These are phyloP conservation scores for Telfairia occidentalis DNA, from an alignment of 331 rosid genomes.

Conservation along the genomic window DNA sequence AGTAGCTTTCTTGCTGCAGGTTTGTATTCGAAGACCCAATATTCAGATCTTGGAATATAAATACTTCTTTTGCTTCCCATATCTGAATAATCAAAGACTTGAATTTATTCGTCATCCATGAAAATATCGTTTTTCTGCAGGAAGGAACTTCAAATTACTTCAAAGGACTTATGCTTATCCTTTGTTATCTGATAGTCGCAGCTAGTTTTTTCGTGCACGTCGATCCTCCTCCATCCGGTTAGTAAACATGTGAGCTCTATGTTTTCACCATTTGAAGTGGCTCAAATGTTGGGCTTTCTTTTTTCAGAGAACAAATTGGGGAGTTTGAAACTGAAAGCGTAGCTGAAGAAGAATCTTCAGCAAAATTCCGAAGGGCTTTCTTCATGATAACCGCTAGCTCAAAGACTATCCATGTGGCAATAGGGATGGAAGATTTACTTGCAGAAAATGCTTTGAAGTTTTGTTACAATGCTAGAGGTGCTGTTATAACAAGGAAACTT, in stretches of 20 bases:
- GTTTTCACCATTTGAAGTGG: not conserved
- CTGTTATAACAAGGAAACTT: not conserved
- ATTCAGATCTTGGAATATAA: not conserved
- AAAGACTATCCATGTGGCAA: not conserved
- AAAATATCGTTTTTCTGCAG: constrained; percentile 26
- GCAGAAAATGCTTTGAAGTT: not conserved
- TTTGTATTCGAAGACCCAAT: constrained; percentile 19
- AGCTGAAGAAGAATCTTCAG: not conserved
- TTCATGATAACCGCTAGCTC: not conserved
- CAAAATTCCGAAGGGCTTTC: not conserved
- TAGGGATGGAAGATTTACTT: not conserved
- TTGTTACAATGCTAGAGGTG: not conserved
- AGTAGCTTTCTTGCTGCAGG: constrained; percentile 77
- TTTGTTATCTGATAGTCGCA: constrained; percentile 72
- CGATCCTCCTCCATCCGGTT: constrained; percentile 31
- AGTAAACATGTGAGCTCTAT: not conserved
- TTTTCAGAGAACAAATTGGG: not conserved
- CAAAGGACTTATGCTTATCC: constrained; percentile 69
- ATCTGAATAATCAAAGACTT: not conserved
- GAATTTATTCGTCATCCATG: not conserved
- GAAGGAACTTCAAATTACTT: constrained; percentile 74
- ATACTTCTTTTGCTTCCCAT: not conserved
- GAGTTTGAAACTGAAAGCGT: not conserved
- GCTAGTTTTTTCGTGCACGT: constrained; percentile 75
- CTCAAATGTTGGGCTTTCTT: not conserved